A percentile compares a stretch with the other conserved stretches of the same genome.
phyloP scores from a whole-genome alignment of 2,329 filamentous ascomycete genomes.

The Claviceps sp. region DNA sequence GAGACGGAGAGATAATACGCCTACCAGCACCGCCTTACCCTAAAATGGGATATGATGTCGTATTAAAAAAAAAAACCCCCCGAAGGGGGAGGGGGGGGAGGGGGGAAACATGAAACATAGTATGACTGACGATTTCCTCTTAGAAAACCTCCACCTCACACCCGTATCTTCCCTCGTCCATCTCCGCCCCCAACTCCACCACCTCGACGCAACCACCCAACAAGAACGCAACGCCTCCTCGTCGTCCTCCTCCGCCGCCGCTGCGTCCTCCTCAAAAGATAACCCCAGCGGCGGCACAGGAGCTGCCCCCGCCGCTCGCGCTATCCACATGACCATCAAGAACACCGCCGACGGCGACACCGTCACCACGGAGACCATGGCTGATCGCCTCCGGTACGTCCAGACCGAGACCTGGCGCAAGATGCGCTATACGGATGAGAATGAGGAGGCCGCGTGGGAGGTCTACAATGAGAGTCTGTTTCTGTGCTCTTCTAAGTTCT shows the following conservation, averaged over 20 bases:
- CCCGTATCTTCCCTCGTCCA: constrained; percentile 73
- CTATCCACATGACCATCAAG: constrained; percentile 81
- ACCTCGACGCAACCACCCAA: constrained; percentile 75
- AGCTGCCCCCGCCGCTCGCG: constrained; percentile 46
- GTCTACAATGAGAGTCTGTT: constrained; percentile 62
- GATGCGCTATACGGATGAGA: constrained; percentile 71
- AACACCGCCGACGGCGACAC: constrained; percentile 54
- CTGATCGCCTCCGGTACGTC: constrained; percentile 60
- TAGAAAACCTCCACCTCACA: constrained; percentile 77
- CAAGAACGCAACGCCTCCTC: constrained; percentile 39
- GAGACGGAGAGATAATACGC: too few relatives aligned
- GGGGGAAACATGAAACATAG: not conserved
- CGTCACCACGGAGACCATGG: constrained; percentile 57
- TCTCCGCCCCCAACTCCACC: constrained; percentile 82
- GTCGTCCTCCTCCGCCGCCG: constrained; percentile 19
- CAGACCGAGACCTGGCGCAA: constrained; percentile 73
- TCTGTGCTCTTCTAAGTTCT: constrained; percentile 8
- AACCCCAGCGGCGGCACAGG: not conserved
- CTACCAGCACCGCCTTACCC: too few relatives aligned
- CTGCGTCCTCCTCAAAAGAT: constrained; percentile 16
- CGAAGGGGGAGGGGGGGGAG: too few relatives aligned
- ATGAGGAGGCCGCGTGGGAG: constrained; percentile 61
- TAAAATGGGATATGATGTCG: too few relatives aligned
- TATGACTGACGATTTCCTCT: not conserved
- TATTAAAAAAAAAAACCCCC: too few relatives aligned